Percentiles rank a stretch among this genome's conserved stretches.
phyloP scores from a whole-genome alignment of 2,329 filamentous ascomycete species.

The Samsoniella hepiali region DNA sequence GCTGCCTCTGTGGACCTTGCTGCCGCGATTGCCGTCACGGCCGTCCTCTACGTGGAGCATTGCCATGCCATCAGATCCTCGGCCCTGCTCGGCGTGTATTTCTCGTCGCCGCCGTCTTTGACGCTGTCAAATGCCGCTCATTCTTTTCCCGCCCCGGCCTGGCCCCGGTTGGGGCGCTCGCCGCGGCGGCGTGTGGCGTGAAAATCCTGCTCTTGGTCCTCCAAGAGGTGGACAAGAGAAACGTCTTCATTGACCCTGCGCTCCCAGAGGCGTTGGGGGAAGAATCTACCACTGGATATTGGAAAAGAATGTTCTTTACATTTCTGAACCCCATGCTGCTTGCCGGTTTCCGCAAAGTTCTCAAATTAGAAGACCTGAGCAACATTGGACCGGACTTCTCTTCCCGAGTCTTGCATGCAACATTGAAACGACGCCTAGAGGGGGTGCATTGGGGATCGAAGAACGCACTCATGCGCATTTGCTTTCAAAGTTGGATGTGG shows the following conservation, averaged over 20 bases:
- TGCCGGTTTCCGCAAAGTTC: not conserved
- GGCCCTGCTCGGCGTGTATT: slow-evolving; percentile 1
- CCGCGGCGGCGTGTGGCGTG: not conserved
- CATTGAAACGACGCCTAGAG: not conserved
- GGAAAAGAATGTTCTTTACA: slow-evolving; percentile 1
- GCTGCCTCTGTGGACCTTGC: not conserved
- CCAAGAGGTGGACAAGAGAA: not conserved
- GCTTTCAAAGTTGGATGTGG: not conserved
- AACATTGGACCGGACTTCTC: slow-evolving; percentile 2
- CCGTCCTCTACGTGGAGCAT: slow-evolving; percentile 1
- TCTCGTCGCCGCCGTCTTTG: not conserved
- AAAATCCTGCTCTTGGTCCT: not conserved
- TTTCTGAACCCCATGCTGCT: not conserved
- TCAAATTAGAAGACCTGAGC: not conserved
- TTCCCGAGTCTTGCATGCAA: not conserved
- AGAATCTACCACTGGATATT: not conserved
- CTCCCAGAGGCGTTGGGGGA: not conserved
- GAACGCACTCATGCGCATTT: not conserved
- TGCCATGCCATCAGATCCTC: not conserved
- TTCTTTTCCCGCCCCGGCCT: not conserved
- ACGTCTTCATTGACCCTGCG: not conserved
- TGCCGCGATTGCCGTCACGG: not conserved
- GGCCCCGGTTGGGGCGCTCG: not conserved
- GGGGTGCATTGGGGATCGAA: not conserved
- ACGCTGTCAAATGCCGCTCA: not conserved